Evolutionary conservation across 2,329 filamentous ascomycete species (phyloP), one percentile per base, ranked within the genome.

Genomic region (Ceratocystis destructans): DNA sequence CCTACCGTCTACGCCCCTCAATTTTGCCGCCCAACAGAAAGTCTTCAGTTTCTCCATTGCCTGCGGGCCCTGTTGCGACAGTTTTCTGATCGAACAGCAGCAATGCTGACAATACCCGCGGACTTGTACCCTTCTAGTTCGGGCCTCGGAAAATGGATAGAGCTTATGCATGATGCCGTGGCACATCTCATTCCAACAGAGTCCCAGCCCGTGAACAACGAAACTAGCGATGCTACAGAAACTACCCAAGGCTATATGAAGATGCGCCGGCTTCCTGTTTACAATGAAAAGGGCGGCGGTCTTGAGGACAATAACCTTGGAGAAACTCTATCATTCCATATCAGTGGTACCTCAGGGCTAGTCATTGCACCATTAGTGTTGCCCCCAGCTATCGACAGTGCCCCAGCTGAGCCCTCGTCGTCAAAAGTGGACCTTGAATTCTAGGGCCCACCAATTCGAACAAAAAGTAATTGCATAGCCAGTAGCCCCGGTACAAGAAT

Each of bases 301-400:
- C 81, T 83, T 1, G 84, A 85, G 68, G 80, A 83, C 48, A 83
- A 83, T 67, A 85, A 85, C 69, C 81, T 87, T 65, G 86, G 89
- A 28, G 89, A 96, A 72, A 91, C 96, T 75, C 82, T 96, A 75
- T 91, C 91, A 3, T 99, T 99, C 74, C 92, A 86, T 68, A 77
- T 99, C 64, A 96, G 90, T 74, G 82, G 90, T 71, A 82, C 83
- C 2, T 86, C 83, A 71, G 92, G 90, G 64, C 85, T 99, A 70
- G 83, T 90, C 48, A 90, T 99, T 69, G 89, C 87, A 71, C 90
- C 91, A 0, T 96, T 91, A 75, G 94, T 88, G 73, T 79, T 99
- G 55, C 94, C 94, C 31, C 94, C 94, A 0, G 79, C 93, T 50
- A 89, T 91, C 65, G 90, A 88, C 1, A 90, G 79, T 33, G 75